Conservation (phyloP, 306 rosid genomes). For the Carpinus fangiana region DNA sequence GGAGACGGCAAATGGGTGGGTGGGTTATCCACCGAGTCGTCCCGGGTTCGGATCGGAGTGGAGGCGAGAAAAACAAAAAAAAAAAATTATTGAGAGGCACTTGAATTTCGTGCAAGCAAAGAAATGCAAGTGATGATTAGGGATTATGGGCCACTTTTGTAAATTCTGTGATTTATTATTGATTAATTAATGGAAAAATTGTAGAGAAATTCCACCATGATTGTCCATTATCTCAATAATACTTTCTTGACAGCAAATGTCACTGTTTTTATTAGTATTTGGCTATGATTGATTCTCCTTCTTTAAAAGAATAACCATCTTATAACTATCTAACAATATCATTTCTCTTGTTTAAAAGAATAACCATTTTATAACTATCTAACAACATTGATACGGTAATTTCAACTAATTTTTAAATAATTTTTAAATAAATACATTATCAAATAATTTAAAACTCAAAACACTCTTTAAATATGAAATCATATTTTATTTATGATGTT, state of each 20-base stretch:
- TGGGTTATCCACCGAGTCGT: constrained; percentile 62
- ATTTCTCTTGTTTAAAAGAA: not conserved
- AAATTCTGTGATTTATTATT: constrained; percentile 38
- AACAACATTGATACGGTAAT: too few species aligned
- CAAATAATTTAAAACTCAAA: too few species aligned
- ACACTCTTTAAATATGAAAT: too few species aligned
- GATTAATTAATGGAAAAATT: constrained; percentile 36
- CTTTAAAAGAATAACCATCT: too few species aligned
- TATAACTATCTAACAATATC: too few species aligned
- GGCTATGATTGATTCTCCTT: not conserved
- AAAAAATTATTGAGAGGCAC: not conserved
- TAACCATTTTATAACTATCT: too few species aligned
- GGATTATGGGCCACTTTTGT: constrained; percentile 19
- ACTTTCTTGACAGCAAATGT: constrained; percentile 7
- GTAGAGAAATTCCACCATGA: constrained; percentile 36
- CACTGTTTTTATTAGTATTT: not conserved
- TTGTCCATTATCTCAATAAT: constrained; percentile 12
- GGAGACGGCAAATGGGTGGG: constrained; percentile 77
- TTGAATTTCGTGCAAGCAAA: not conserved
- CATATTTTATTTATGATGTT: too few species aligned
- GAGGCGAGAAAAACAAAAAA: constrained; percentile 19
- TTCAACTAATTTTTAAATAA: too few species aligned
- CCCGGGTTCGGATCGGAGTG: constrained; percentile 66
- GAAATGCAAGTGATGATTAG: not conserved
- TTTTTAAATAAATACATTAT: too few species aligned